These are phyloP conservation scores for Colletotrichum musicola DNA, from an alignment of 2,329 filamentous ascomycete species.

Conservation along the genomic window DNA sequence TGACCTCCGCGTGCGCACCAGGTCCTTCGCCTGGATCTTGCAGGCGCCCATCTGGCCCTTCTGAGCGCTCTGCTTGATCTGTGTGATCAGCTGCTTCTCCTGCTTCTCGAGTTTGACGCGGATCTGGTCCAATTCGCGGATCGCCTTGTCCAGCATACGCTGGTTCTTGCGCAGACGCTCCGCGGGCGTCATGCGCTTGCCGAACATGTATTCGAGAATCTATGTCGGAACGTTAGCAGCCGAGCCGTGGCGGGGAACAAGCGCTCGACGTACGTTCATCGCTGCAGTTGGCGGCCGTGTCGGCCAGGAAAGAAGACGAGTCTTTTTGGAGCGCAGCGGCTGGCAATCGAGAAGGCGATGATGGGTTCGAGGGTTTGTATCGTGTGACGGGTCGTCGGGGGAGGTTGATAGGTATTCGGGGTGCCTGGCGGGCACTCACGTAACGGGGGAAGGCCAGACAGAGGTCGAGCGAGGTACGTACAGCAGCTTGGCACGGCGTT, in stretches of 20 bases:
- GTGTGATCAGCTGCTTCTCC: slow-evolving; percentile 94
- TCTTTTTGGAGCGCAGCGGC: not conserved
- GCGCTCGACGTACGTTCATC: slow-evolving; percentile 68
- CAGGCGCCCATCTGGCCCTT: slow-evolving; percentile 98
- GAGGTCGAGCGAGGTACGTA: slow-evolving; percentile 28
- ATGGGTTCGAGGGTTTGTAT: slow-evolving; percentile 7
- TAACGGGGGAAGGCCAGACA: slow-evolving; percentile 14
- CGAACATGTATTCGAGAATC: slow-evolving; percentile 99
- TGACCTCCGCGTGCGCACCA: slow-evolving; percentile 88
- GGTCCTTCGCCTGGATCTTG: slow-evolving; percentile 97
- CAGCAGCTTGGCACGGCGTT: slow-evolving; percentile 32
- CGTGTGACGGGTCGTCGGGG: slow-evolving; percentile 27
- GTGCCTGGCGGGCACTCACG: slow-evolving; percentile 31
- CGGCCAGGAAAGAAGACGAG: not conserved
- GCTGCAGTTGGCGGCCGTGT: slow-evolving; percentile 40
- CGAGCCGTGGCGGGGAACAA: slow-evolving; percentile 26
- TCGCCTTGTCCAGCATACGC: slow-evolving; percentile 95
- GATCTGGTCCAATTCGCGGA: slow-evolving; percentile 95
- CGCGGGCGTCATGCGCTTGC: slow-evolving; percentile 98
- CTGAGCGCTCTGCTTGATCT: slow-evolving; percentile 99
- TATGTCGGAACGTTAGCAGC: slow-evolving; percentile 54
- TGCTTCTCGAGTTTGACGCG: slow-evolving; percentile 97
- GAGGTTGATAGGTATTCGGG: slow-evolving; percentile 25
- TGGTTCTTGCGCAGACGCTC: slow-evolving; percentile 94
- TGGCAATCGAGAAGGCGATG: slow-evolving; percentile 13